phyloP scores from a whole-genome alignment of 2,329 filamentous ascomycete species.

The Paradendryphiella salina region DNA sequence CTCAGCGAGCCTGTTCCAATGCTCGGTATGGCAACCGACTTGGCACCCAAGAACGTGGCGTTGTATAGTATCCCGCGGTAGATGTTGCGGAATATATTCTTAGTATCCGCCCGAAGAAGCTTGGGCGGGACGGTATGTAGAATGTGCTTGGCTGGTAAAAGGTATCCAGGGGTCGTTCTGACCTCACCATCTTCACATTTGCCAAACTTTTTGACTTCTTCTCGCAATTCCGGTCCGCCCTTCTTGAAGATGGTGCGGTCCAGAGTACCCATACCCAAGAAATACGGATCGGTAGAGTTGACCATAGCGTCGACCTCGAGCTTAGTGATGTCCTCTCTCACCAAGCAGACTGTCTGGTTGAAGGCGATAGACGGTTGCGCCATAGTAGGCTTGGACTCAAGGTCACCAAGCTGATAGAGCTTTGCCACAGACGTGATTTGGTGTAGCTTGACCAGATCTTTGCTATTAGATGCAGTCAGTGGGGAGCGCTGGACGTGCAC shows the following conservation, averaged over 20 bases:
- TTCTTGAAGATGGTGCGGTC: slow-evolving; percentile 38
- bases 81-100: slow-evolving; percentile 32
- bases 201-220: slow-evolving; percentile 30
- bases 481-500: slow-evolving; percentile 33
- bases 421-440: slow-evolving; percentile 34
- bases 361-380: slow-evolving; percentile 26
- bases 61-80: slow-evolving; percentile 35
- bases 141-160: slow-evolving; percentile 36
- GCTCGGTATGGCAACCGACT: slow-evolving; percentile 39
- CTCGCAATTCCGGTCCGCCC: slow-evolving; percentile 30
- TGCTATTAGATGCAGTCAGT: slow-evolving; percentile 8
- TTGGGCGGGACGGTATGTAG: slow-evolving; percentile 37
- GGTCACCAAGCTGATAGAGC: slow-evolving; percentile 32
- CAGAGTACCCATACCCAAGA: slow-evolving; percentile 36
- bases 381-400: slow-evolving; percentile 31
- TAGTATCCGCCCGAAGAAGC: slow-evolving; percentile 27
- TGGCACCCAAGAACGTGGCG: slow-evolving; percentile 30
- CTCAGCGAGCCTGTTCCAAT: slow-evolving; percentile 40
- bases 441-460: slow-evolving; percentile 26
- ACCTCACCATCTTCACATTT: slow-evolving; percentile 35
- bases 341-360: slow-evolving; percentile 36
- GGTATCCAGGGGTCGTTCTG: slow-evolving; percentile 31
- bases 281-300: slow-evolving; percentile 35
- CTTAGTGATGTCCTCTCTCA: slow-evolving; percentile 42
- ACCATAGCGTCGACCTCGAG: slow-evolving; percentile 41